Evolutionary conservation across 306 rosid species (phyloP), one percentile per base, ranked within the genome.

Genomic region (Erythrophleum fordii): DNA sequence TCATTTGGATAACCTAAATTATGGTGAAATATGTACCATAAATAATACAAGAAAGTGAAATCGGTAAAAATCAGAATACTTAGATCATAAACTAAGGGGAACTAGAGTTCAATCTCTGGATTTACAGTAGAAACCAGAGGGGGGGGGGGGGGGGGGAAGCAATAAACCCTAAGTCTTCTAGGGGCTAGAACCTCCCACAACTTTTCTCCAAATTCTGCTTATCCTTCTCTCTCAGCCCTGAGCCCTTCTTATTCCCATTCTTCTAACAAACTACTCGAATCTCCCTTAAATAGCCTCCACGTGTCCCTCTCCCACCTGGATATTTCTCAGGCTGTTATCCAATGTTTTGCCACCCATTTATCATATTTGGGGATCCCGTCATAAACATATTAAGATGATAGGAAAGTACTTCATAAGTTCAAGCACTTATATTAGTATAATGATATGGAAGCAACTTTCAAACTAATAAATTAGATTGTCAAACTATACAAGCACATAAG

Each of bases 1-100:
- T 91, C 98, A 95, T 88, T 85, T 86, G 96, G 85, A 95, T 93
- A 73, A 88, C 94, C 99, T 95, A 89, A 78, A 80, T 72, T 64
- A 5, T n/a, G 9, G 51, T 9, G 79, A 49, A 69, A 53, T 77
- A 83, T 34, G 17, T 18, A 37, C 75, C 73, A 72, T 78, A 28
- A 86, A 73, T 31, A 61, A 45, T 20, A 80, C 45, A 60, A 37
- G 53, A 80, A 52, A 11, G 41, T 55, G 25, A 76, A 59, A 42
- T 55, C 5, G 14, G 64, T 70, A 62, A 6, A 72, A 2, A 74
- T 55, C 18, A 45, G 42, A 71, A 51, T 52, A 58, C 45, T 42
- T 20, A 69, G 37, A 61, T 69, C 11, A 45, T 72, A 77, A 59
- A 59, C 66, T 31, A 59, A 9, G 12, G 11, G 37, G 8, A 59